phyloP scores from a whole-genome alignment of 331 rosid genomes.

The Prunus yedoensis region DNA sequence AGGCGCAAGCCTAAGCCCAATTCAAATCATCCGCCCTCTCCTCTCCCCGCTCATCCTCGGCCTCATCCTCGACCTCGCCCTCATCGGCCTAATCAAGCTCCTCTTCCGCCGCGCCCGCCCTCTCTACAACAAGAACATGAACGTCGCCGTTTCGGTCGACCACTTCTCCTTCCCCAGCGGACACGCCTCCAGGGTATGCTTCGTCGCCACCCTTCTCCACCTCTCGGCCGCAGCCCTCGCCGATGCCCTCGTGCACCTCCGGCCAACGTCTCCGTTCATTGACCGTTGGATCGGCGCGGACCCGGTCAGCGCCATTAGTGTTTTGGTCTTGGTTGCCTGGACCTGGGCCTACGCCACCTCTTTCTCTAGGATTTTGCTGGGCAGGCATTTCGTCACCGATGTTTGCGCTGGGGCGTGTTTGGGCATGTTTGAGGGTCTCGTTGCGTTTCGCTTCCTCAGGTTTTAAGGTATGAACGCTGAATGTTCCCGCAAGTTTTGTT shows the following conservation, averaged over 20 bases:
- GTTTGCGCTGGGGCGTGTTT: slow-evolving; percentile 51
- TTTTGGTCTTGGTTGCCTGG: slow-evolving; percentile 42
- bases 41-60: slow-evolving; percentile 56
- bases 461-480: slow-evolving; percentile 7
- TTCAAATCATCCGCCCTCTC: slow-evolving; percentile 26
- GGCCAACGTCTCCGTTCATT: slow-evolving; percentile 21
- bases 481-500: neutral
- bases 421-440: slow-evolving; percentile 64
- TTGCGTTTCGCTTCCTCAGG: slow-evolving; percentile 51
- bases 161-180: slow-evolving; percentile 76
- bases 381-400: slow-evolving; percentile 59
- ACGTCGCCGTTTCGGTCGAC: slow-evolving; percentile 58
- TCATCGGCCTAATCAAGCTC: slow-evolving; percentile 51
- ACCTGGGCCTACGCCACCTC: slow-evolving; percentile 58
- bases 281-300: slow-evolving; percentile 31
- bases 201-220: slow-evolving; percentile 55
- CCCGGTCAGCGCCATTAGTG: slow-evolving; percentile 24
- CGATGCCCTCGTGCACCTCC: slow-evolving; percentile 19
- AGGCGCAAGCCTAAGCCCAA: slow-evolving; percentile 22
- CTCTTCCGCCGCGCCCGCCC: slow-evolving; percentile 67
- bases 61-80: slow-evolving; percentile 62
- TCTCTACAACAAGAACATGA: slow-evolving; percentile 51
- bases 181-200: slow-evolving; percentile 69
- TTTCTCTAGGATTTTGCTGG: slow-evolving; percentile 61
- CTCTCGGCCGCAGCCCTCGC: slow-evolving; percentile 31